Evolutionary conservation across 1,284 basidiomycete genomes (phyloP).

Genomic region (Phellopilus nigrolimitatus): DNA sequence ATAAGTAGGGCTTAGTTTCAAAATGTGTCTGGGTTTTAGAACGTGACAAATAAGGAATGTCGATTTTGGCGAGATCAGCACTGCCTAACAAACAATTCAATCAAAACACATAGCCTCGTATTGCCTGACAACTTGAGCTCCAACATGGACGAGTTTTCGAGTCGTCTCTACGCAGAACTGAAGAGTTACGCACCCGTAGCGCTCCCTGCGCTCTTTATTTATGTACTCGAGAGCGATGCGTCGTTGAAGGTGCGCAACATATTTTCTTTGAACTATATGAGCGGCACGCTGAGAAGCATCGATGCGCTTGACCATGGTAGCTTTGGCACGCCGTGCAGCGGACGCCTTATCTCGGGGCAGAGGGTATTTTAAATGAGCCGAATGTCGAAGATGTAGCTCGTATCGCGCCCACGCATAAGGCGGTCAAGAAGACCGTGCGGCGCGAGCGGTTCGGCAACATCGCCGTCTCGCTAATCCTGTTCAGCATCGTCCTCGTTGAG

Average conservation of each 20-base stretch:
- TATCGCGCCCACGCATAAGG: neutral
- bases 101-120: too few relatives aligned
- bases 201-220: constrained; percentile 6
- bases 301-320: neutral
- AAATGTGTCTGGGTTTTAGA: too few relatives aligned
- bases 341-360: neutral
- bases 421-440: neutral
- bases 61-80: too few relatives aligned
- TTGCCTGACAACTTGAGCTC: too few relatives aligned
- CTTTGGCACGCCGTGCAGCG: constrained; percentile 5
- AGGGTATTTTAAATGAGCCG: neutral
- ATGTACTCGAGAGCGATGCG: constrained; percentile 1
- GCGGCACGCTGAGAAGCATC: neutral
- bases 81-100: too few relatives aligned
- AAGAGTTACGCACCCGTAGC: constrained; percentile 1
- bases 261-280: neutral
- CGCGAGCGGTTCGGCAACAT: neutral
- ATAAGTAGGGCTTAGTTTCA: too few relatives aligned
- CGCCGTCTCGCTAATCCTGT: neutral
- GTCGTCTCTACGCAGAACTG: neutral
- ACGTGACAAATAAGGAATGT: too few relatives aligned
- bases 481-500: neutral
- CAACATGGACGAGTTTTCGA: neutral
- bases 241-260: constrained; percentile 6
- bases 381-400: neutral